phyloP scores from a whole-genome alignment of 2,329 filamentous ascomycete species.

The Penicillium freii region DNA sequence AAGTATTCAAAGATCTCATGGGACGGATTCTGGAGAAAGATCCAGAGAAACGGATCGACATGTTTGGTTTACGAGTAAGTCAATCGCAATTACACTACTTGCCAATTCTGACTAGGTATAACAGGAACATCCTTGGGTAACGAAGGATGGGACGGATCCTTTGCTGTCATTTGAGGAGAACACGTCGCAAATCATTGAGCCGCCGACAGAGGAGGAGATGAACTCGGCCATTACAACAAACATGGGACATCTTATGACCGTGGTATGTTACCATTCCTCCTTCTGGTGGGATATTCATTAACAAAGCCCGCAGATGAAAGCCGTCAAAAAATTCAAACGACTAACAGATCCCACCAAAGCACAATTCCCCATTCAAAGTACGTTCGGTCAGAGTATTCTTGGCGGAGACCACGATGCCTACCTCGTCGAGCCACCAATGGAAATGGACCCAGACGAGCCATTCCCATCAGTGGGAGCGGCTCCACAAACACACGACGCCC shows the following conservation, averaged over 20 bases:
- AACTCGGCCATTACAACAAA: slow-evolving; percentile 87
- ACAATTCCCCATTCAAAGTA: slow-evolving; percentile 49
- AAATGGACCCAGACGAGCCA: slow-evolving; percentile 46
- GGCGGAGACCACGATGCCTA: slow-evolving; percentile 54
- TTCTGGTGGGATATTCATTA: background rate
- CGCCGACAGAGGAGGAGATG: slow-evolving; percentile 85
- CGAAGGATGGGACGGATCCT: slow-evolving; percentile 71
- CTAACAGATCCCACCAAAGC: slow-evolving; percentile 60
- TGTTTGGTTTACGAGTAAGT: slow-evolving; percentile 76
- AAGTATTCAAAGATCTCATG: slow-evolving; percentile 73
- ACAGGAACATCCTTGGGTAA: slow-evolving; percentile 92
- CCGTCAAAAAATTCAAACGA: slow-evolving; percentile 82
- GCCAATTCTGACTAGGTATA: slow-evolving; percentile 10
- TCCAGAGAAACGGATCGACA: slow-evolving; percentile 75
- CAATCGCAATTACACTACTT: background rate
- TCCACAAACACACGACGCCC: slow-evolving; percentile 17
- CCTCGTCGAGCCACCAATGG: slow-evolving; percentile 58
- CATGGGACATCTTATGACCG: slow-evolving; percentile 79
- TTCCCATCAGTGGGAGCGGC: slow-evolving; percentile 25
- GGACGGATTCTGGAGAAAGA: slow-evolving; percentile 76
- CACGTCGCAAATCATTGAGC: slow-evolving; percentile 73
- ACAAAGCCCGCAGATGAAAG: slow-evolving; percentile 66
- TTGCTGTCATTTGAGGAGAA: slow-evolving; percentile 83
- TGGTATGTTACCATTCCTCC: slow-evolving; percentile 52
- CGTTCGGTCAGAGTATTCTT: slow-evolving; percentile 49